Base-by-base conservation (phyloP, 768 basidiomycete species). In the Mycena venus region DNA sequence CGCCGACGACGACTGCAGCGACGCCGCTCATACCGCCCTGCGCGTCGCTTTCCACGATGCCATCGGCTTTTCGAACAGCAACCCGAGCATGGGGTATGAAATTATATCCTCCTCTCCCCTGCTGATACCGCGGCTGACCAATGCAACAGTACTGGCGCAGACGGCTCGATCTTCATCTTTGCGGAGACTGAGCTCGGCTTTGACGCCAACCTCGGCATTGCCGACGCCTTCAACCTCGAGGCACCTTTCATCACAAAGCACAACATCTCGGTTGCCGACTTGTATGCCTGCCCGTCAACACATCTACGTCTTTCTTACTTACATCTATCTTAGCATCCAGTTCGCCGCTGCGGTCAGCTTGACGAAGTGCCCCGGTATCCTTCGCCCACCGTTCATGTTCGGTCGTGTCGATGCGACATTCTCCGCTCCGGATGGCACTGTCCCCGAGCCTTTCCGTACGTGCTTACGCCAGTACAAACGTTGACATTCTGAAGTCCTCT, bases 121-220 rank as follows among this genome's bases (percentile, higher is more conserved):
- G 64, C 32, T 23, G 64, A 36, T 66, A 25, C 10, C 23, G 31
- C 44, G 21, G 49, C 44, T 65, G 47, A 65, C 31, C 27, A 21
- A 14, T 65, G 42, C 31, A 9, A 59, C 56, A 68, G 67, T 47
- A 68, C 67, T 38, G 68, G 68, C 36, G 68, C 68, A 60, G 84
- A 85, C 68, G 85, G 83, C 32, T 84, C 84, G 2, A 83, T 84
- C 59, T 79, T 83, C 65, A 51, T 77, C n/a, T 85, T 85, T 73
- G 36, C 60, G 8, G 77, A 80, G n/a, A 76, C 79, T 49, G 85
- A 84, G 74, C 75, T 78, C 27, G 59, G 74, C 40, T 84, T 79
- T 67, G 60, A 73, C 5, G 83, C 82, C 12, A 83, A 83, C 65
- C 70, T 60, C 51, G 82, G 83, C 29, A 75, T 84, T 47, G 82